phyloP scores from a whole-genome alignment of 768 basidiomycete genomes.

The Leucocoprinus sp. region DNA sequence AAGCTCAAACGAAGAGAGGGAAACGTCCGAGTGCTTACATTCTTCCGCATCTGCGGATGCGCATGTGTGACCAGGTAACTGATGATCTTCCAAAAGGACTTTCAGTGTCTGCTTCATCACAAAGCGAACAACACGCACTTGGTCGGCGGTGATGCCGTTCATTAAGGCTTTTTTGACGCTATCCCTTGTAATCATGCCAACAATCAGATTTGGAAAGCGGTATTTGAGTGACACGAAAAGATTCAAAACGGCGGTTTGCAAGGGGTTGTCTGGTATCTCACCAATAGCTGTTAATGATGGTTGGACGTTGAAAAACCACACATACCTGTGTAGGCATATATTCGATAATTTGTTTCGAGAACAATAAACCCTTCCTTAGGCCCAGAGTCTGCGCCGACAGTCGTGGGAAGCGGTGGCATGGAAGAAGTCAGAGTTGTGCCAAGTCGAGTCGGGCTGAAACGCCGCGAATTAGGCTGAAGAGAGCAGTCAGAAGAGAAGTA shows the following conservation, averaged over 20 bases:
- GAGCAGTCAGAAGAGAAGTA: constrained; percentile 20
- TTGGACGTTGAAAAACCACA: constrained; percentile 18
- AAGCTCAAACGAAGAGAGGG: constrained; percentile 16
- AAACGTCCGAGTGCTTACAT: constrained; percentile 35
- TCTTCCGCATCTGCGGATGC: constrained; percentile 96
- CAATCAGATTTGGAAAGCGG: constrained; percentile 95
- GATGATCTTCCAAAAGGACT: constrained; percentile 61
- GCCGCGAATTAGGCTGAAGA: constrained; percentile 56
- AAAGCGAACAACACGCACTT: constrained; percentile 43
- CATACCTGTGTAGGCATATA: constrained; percentile 95
- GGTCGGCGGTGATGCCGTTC: constrained; percentile 95
- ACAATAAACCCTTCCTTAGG: constrained; percentile 86
- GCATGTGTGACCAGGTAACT: constrained; percentile 91
- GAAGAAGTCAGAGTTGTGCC: constrained; percentile 93
- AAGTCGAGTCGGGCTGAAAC: constrained; percentile 91
- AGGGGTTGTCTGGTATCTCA: constrained; percentile 67
- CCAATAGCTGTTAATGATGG: constrained; percentile 13
- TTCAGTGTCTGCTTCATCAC: constrained; percentile 1
- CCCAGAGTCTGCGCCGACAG: constrained; percentile 45
- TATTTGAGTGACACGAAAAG: constrained; percentile 89
- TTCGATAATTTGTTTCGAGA: constrained; percentile 95
- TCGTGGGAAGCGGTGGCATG: constrained; percentile 68
- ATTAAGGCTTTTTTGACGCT: constrained; percentile 90
- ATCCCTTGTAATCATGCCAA: constrained; percentile 90
- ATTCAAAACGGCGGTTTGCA: constrained; percentile 93